phyloP scores from a whole-genome alignment of 495 filamentous ascomycete genomes.

The Chaetomium tenue region DNA sequence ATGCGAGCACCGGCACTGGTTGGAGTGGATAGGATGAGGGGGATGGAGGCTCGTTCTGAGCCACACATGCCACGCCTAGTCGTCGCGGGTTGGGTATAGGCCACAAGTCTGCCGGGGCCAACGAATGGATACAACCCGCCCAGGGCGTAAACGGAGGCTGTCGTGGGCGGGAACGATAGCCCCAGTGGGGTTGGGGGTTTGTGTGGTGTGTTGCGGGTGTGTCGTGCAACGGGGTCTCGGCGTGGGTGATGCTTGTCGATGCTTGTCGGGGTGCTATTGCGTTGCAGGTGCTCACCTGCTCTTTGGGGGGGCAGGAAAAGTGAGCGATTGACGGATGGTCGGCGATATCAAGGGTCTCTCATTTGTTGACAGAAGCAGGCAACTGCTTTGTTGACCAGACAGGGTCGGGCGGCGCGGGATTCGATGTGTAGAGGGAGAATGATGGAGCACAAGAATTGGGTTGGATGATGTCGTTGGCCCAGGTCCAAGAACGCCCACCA shows the following conservation, averaged over 20 bases:
- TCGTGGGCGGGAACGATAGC: constrained; percentile 12
- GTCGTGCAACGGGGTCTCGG: constrained; percentile 9
- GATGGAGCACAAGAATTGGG: constrained; percentile 7
- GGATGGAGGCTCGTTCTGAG: constrained; percentile 24
- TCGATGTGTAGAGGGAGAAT: constrained; percentile 7
- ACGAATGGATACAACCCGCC: constrained; percentile 31
- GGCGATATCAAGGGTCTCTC: constrained; percentile 3
- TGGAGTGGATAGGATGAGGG: constrained; percentile 17
- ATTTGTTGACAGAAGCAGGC: constrained; percentile 18
- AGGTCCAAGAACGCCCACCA: neutral
- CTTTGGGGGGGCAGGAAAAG: neutral
- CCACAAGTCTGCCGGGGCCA: constrained; percentile 17
- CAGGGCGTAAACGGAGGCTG: constrained; percentile 22
- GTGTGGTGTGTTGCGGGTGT: neutral
- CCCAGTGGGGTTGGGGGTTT: neutral
- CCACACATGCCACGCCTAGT: constrained; percentile 36
- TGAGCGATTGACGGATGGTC: constrained; percentile 14
- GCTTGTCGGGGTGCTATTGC: neutral
- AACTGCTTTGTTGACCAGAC: constrained; percentile 19
- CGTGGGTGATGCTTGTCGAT: neutral
- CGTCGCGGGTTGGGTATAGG: constrained; percentile 26
- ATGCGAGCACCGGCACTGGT: constrained; percentile 21
- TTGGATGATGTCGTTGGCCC: constrained; percentile 20
- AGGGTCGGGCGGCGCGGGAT: constrained; percentile 18
- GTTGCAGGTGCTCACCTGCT: neutral